Base-by-base conservation (phyloP, 2,329 filamentous ascomycete genomes). In the Aspergillus pseudoterreus region DNA sequence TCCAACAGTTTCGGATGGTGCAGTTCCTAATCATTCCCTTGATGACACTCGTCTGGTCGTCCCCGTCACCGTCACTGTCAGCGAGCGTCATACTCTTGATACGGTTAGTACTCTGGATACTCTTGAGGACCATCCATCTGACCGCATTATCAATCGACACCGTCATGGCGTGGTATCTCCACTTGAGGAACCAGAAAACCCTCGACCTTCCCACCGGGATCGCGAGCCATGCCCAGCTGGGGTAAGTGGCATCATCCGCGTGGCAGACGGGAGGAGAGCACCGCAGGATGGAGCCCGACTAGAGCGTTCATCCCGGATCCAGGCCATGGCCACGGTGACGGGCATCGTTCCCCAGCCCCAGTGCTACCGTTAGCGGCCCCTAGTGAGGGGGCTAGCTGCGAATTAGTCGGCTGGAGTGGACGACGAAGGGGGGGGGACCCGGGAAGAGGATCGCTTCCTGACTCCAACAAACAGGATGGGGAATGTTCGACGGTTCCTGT, bases 311-410 rank as follows among this genome's bases (percentile, higher is more conserved):
- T 11, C 45, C 35, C 22, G 21, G 30, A 36, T 19, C 44, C 35
- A 46, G 52, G 49, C 55, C 57, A 51, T 50, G 52, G 32, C 57
- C 59, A 60, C 56, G 54, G 57, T 49, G 56, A 58, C 57, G 59
- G 57, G 49, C 52, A 53, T 46, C 17, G 27, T 53, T 55, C 52
- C 53, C 55, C 52, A 57, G 49, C 45, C 55, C 52, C 55, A 52
- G 51, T 50, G 35, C 50, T 49, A 47, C 43, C 48, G 50, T 51
- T 58, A 56, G 56, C 51, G 51, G 47, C 51, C 45, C 47, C 39
- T 56, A 56, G 54, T 56, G 41, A 51, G 43, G 14, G 38, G 47
- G 47, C 53, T 57, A 58, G 51, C 47, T 32, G 38, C 14, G 5
- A 8, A 38, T 17, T 22, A 22, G 22, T 22, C 22, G 4, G 22